Percentiles rank a stretch among this genome's conserved stretches.
phyloP scores from a whole-genome alignment of 1,139 yeast species.

The Geotrichum macrosporum region DNA sequence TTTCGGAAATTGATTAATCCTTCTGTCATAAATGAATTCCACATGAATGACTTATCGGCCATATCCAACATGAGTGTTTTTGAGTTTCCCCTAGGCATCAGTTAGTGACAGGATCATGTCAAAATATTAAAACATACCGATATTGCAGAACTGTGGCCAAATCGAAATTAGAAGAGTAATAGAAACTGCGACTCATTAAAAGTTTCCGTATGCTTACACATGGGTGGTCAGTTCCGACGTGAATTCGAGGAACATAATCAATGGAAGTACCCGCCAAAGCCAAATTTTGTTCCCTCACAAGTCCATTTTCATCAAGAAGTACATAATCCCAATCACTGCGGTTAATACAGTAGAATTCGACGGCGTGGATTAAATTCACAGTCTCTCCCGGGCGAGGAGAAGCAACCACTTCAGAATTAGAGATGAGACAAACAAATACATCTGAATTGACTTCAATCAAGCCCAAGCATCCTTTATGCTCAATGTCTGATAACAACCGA shows the following conservation, averaged over 20 bases:
- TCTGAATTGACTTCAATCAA: conserved; percentile 64
- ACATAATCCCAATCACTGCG: conserved; percentile 75
- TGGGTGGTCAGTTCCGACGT: conserved; percentile 58
- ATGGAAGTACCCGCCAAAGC: conserved; percentile 26
- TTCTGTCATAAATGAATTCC: conserved; percentile 90
- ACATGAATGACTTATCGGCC: conserved; percentile 79
- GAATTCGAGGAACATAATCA: conserved; percentile 27
- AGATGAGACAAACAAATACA: conserved; percentile 72
- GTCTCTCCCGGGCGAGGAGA: conserved; percentile 74
- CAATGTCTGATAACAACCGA: conserved; percentile 48
- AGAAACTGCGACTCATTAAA: conserved; percentile 74
- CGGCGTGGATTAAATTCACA: conserved; percentile 73
- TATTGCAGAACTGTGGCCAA: conserved; percentile 76
- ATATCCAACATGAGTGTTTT: conserved; percentile 42
- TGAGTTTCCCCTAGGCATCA: conserved; percentile 43
- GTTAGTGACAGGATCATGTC: conserved; percentile 36
- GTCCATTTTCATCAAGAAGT: conserved; percentile 61
- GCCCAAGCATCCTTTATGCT: conserved; percentile 80
- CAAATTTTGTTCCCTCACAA: conserved; percentile 41
- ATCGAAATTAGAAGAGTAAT: conserved; percentile 88
- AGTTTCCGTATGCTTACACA: conserved; percentile 75
- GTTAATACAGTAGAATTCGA: conserved; percentile 77
- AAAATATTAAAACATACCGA: conserved; percentile 25
- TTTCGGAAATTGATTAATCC: conserved; percentile 73
- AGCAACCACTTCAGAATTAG: conserved; percentile 76